Evolutionary conservation across 2,329 filamentous ascomycete species (phyloP).

Genomic region (Neocatenulostroma microsporum): DNA sequence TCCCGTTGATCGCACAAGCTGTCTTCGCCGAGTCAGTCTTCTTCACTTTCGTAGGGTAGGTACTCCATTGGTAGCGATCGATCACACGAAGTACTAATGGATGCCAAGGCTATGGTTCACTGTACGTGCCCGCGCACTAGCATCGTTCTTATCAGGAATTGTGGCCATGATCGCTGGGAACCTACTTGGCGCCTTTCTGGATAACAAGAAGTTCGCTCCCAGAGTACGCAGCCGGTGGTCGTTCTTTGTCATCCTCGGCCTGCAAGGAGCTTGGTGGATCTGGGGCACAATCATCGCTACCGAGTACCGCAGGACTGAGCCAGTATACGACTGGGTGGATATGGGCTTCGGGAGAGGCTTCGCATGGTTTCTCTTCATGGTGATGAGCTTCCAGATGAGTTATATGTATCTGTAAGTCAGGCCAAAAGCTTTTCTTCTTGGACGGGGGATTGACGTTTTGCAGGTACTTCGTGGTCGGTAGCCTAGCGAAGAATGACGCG

Average conservation of each 20-base stretch:
- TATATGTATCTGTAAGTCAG: conserved; percentile 67
- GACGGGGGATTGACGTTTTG: too few species aligned
- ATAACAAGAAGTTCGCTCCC: conserved; percentile 49
- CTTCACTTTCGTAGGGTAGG: conserved; percentile 54
- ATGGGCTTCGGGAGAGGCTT: conserved; percentile 59
- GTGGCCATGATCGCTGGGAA: conserved; percentile 60
- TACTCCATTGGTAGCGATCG: too few species aligned
- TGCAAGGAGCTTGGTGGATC: conserved; percentile 64
- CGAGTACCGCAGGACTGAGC: conserved; percentile 49
- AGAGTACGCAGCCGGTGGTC: conserved; percentile 47
- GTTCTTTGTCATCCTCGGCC: conserved; percentile 49
- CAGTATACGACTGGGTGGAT: conserved; percentile 59
- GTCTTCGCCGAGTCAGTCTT: conserved; percentile 66
- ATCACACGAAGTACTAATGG: too few species aligned
- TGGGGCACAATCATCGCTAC: conserved; percentile 61
- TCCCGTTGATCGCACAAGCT: conserved; percentile 62
- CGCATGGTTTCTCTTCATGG: conserved; percentile 59
- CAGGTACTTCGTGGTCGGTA: conserved; percentile 64
- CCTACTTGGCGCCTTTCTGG: conserved; percentile 58
- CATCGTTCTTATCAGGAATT: conserved; percentile 62
- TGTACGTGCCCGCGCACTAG: conserved; percentile 60
- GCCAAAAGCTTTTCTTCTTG: too few species aligned
- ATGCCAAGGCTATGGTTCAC: conserved; percentile 63
- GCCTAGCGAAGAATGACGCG: conserved; percentile 53
- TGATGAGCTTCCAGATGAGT: conserved; percentile 62